Conservation (phyloP, 805 yeast species). For the Saccharomyces paradoxus region DNA sequence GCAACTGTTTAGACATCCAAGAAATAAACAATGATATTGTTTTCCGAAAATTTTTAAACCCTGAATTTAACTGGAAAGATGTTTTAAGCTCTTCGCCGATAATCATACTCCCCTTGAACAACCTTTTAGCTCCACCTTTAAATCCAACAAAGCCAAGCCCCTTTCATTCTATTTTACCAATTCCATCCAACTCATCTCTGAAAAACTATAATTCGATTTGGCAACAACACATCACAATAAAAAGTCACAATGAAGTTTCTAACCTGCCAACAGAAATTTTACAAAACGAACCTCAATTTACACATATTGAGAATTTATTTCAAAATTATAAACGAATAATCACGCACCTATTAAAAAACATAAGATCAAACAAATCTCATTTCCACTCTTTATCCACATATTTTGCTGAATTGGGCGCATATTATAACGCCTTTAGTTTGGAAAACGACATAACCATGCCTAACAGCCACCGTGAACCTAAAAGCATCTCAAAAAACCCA, state of each 20-base stretch:
- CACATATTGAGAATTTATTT: conserved; percentile 32
- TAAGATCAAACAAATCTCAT: conserved; percentile 26
- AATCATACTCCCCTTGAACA: conserved; percentile 42
- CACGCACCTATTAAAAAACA: conserved; percentile 21
- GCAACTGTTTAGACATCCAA: conserved; percentile 56
- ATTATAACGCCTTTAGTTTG: conserved; percentile 51
- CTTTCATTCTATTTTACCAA: conserved; percentile 54
- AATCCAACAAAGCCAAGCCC: conserved; percentile 50
- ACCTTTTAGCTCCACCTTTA: conserved; percentile 53
- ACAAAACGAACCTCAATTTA: conserved; percentile 34
- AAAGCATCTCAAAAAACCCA: conserved; percentile 13
- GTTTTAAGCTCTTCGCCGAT: conserved; percentile 53
- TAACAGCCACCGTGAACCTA: conserved; percentile 35
- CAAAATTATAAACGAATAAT: conserved; percentile 23
- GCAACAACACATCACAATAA: background rate
- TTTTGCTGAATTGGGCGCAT: conserved; percentile 70
- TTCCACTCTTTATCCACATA: conserved; percentile 53
- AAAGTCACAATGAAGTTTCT: conserved; percentile 2
- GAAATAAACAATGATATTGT: conserved; percentile 52
- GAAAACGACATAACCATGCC: conserved; percentile 45
- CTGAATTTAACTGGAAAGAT: conserved; percentile 78
- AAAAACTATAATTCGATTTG: background rate
- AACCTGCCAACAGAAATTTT: conserved; percentile 15
- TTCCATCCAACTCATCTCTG: conserved; percentile 32
- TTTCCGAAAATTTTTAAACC: conserved; percentile 74